These are phyloP conservation scores for Aegilops longissima DNA, from an alignment of 176 grass and related monocot species.

Conservation along the genomic window DNA sequence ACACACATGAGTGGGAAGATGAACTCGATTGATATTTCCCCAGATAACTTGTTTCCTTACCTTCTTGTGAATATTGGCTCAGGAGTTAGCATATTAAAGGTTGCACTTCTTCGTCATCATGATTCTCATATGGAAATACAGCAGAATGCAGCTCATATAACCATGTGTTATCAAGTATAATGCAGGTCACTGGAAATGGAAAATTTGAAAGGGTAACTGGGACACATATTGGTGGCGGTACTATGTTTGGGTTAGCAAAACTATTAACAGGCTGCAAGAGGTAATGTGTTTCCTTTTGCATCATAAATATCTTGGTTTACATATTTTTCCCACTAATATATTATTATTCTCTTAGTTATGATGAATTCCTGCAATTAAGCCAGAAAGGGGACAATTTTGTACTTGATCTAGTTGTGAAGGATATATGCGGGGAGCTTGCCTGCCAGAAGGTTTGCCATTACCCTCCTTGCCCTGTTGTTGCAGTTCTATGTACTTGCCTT, in stretches of 20 bases:
- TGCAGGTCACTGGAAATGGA: constrained; percentile 81
- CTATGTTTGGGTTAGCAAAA: constrained; percentile 96
- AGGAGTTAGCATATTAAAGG: constrained; percentile 94
- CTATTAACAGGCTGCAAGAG: constrained; percentile 93
- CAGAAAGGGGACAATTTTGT: constrained; percentile 97
- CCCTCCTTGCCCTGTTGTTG: neutral
- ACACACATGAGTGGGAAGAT: constrained; percentile 87
- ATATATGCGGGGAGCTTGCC: constrained; percentile 95
- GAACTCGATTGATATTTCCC: constrained; percentile 54
- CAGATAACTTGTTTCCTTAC: constrained; percentile 84
- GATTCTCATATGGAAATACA: constrained; percentile 16
- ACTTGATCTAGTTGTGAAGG: constrained; percentile 96
- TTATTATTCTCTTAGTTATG: constrained; percentile 70
- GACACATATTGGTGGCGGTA: constrained; percentile 92
- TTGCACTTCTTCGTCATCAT: constrained; percentile 41
- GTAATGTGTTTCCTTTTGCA: constrained; percentile 34
- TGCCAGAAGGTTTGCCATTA: constrained; percentile 74
- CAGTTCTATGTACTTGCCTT: neutral
- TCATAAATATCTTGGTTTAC: constrained; percentile 19
- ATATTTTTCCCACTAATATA: constrained; percentile 41
- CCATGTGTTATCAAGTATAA: constrained; percentile 40
- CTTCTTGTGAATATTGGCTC: constrained; percentile 97
- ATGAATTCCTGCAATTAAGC: constrained; percentile 95
- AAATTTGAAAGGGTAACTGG: constrained; percentile 97
- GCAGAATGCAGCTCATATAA: constrained; percentile 34